Conservation (phyloP, 257 asterid species). For the Rauvolfia tetraphylla region DNA sequence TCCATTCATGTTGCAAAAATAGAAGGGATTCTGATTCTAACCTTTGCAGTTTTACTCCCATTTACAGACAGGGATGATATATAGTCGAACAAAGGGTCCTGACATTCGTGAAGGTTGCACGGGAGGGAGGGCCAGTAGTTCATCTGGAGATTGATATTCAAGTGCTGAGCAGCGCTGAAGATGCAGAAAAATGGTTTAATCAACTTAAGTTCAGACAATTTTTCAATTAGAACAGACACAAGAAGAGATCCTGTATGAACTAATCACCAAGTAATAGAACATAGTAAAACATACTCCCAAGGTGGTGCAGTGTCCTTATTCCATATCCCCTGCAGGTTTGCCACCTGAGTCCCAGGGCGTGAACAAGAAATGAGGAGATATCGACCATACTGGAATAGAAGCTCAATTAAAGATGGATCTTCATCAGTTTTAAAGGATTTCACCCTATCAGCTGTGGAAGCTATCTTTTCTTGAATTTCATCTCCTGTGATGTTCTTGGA, state of each 20-base stretch:
- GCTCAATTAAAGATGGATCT: conserved; percentile 74
- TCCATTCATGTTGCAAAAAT: conserved; percentile 2
- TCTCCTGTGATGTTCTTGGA: conserved; percentile 14
- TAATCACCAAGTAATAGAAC: neutral
- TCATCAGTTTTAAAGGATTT: conserved; percentile 54
- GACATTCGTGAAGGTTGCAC: conserved; percentile 68
- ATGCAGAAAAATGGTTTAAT: conserved; percentile 7
- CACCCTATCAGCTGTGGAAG: conserved; percentile 53
- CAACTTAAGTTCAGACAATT: neutral
- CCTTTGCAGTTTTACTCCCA: conserved; percentile 71
- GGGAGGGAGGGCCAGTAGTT: conserved; percentile 82
- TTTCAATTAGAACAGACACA: neutral
- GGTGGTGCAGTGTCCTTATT: conserved; percentile 51
- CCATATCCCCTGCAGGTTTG: conserved; percentile 89
- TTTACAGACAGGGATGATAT: conserved; percentile 53
- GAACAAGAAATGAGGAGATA: conserved; percentile 71
- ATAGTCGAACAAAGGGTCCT: conserved; percentile 74
- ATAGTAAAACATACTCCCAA: conserved; percentile 60
- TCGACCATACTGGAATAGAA: conserved; percentile 76
- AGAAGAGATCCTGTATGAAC: neutral
- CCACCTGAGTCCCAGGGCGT: conserved; percentile 68
- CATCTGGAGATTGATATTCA: conserved; percentile 87
- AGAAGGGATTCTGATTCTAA: conserved; percentile 26
- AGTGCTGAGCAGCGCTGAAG: conserved; percentile 69
- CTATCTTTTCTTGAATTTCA: conserved; percentile 9